Evolutionary conservation across 768 basidiomycete genomes (phyloP).

Genomic region (Trametes cingulata): DNA sequence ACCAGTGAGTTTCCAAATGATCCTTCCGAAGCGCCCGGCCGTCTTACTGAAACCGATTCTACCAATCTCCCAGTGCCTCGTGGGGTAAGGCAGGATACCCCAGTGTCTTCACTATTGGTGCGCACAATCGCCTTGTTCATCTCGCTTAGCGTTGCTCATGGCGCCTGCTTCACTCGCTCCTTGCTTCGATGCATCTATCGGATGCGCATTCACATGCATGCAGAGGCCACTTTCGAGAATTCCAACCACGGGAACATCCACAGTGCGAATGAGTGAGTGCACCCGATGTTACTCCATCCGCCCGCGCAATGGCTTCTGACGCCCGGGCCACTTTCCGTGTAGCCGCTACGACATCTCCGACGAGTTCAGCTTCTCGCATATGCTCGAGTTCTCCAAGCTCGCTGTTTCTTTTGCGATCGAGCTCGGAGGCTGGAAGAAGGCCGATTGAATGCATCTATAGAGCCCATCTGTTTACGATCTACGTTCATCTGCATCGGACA

Average conservation of each 20-base stretch:
- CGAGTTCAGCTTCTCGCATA: slow-evolving; percentile 90
- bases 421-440: slow-evolving; percentile 45
- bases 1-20: slow-evolving; percentile 60
- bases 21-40: slow-evolving; percentile 20
- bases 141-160: slow-evolving; percentile 16
- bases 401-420: slow-evolving; percentile 54
- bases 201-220: slow-evolving; percentile 12
- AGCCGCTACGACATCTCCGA: slow-evolving; percentile 83
- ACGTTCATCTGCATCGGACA: neutral
- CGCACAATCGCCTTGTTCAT: slow-evolving; percentile 25
- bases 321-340: slow-evolving; percentile 22
- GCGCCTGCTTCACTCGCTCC: neutral
- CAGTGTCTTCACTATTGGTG: slow-evolving; percentile 81
- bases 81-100: slow-evolving; percentile 88
- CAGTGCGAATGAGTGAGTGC: slow-evolving; percentile 71
- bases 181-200: slow-evolving; percentile 6
- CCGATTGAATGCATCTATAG: slow-evolving; percentile 14
- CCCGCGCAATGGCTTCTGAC: slow-evolving; percentile 2
- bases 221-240: slow-evolving; percentile 72
- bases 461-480: slow-evolving; percentile 2
- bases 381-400: slow-evolving; percentile 68
- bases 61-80: slow-evolving; percentile 56
- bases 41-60: slow-evolving; percentile 28
- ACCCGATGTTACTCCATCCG: slow-evolving; percentile 14
- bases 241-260: slow-evolving; percentile 81